Evolutionary conservation across 768 basidiomycete species (phyloP), one percentile per base, ranked within the genome.

Genomic region (Suillus lakei): DNA sequence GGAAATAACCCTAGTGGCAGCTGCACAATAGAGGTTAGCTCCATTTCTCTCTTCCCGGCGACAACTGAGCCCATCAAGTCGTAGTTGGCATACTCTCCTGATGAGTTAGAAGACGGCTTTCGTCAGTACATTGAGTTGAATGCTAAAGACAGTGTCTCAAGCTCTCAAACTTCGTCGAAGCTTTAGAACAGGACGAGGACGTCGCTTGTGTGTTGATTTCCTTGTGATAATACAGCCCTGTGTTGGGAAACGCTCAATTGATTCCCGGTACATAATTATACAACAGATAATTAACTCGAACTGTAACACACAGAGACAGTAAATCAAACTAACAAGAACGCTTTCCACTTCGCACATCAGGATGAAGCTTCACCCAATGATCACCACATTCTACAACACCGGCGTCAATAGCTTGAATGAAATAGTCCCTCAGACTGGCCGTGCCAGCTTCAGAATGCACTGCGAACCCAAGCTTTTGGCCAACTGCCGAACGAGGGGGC

Each of bases 321-420:
- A 58, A 39, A 61, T 8, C 16, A 59, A 36, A 18, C 18, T 59
- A 59, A 39, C 1, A 59, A 28, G 26, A 21, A 30, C 26, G 58
- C 18, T 30, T 28, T 59, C 58, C 39, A 13, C 3, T 41, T 1
- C 3, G 12, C 28, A 28, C 58, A 59, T 59, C 28, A 28, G 26
- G 38, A 0, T 41, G 38, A n/a, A 41, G 58, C 18, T 2, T 41
- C 28, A 4, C 58, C 84, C 84, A 84, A 10, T 77, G 79, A 18
- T 64, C 83, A 34, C 85, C 85, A 16, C 78, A 73, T 48, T 78
- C 75, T 61, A 85, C 68, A 36, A 86, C 74, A 28, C 76, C 79
- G 16, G 67, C 73, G 63, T 79, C 72, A 44, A 75, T 73, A 15
- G 85, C 85, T 62, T 79, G 65, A 10, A 66, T 67, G 15, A 76